These are phyloP conservation scores for Pseudoturritis turrita DNA, from an alignment of 345 rosid species.

Conservation along the genomic window DNA sequence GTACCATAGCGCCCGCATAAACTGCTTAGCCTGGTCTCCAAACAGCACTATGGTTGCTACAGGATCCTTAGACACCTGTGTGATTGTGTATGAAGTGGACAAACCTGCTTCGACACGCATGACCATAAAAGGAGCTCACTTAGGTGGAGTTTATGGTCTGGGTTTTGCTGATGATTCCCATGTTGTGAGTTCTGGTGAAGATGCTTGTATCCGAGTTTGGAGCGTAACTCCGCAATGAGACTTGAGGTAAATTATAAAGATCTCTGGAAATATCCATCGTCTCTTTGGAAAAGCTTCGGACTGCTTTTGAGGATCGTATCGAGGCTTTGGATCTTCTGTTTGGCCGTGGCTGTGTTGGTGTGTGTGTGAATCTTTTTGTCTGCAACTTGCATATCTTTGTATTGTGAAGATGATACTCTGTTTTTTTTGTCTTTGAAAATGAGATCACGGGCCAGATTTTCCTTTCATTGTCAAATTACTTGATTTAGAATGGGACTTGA, in stretches of 20 bases:
- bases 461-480: neutral
- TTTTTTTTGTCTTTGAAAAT: neutral
- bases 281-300: slow-evolving; percentile 1
- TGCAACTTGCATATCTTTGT: slow-evolving; percentile 6
- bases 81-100: slow-evolving; percentile 71
- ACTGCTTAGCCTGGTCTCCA: slow-evolving; percentile 93
- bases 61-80: slow-evolving; percentile 81
- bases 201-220: slow-evolving; percentile 88
- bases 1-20: slow-evolving; percentile 81
- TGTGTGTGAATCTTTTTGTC: slow-evolving; percentile 12
- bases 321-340: slow-evolving; percentile 8
- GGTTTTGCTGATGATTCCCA: slow-evolving; percentile 59
- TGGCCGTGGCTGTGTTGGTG: slow-evolving; percentile 15
- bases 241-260: slow-evolving; percentile 4
- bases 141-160: slow-evolving; percentile 88
- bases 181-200: slow-evolving; percentile 88
- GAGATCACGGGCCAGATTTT: neutral
- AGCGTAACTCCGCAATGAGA: slow-evolving; percentile 36
- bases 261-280: neutral
- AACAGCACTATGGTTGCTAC: slow-evolving; percentile 68
- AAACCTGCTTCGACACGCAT: slow-evolving; percentile 66
- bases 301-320: neutral
- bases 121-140: slow-evolving; percentile 80
- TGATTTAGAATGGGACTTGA: neutral
- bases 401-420: neutral